A percentile compares a stretch with the other conserved stretches of the same genome.
Evolutionary conservation across 2,329 filamentous ascomycete genomes (phyloP).

Genomic region (Claviceps sp.): DNA sequence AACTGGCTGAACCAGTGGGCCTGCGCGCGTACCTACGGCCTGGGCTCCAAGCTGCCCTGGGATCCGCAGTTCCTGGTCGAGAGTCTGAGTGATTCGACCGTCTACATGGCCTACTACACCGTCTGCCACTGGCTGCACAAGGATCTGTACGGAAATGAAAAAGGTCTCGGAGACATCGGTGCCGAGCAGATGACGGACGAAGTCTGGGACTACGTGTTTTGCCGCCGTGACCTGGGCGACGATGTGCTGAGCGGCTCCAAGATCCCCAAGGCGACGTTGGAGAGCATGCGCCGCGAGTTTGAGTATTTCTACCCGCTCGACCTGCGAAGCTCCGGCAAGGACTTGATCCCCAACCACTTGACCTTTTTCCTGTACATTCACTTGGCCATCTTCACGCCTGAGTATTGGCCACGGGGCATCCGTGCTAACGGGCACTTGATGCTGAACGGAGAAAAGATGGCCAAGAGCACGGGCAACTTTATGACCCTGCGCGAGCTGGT

Average conservation of each 20-base stretch:
- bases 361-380: conserved; percentile 96
- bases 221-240: conserved; percentile 55
- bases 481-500: conserved; percentile 77
- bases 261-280: conserved; percentile 60
- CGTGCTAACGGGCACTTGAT: conserved; percentile 87
- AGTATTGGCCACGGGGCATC: conserved; percentile 80
- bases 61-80: conserved; percentile 85
- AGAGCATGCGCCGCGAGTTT: conserved; percentile 78
- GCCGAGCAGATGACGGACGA: conserved; percentile 87
- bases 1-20: conserved; percentile 96
- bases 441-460: conserved; percentile 97
- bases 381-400: conserved; percentile 70
- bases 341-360: conserved; percentile 84
- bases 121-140: conserved; percentile 57
- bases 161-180: conserved; percentile 54
- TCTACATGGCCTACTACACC: conserved; percentile 80
- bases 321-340: conserved; percentile 78
- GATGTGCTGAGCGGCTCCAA: conserved; percentile 51
- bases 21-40: conserved; percentile 78
- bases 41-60: conserved; percentile 92
- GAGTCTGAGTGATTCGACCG: conserved; percentile 77
- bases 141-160: conserved; percentile 70
- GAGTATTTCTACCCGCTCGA: conserved; percentile 97
- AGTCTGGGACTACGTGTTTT: conserved; percentile 94
- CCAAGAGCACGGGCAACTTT: conserved; percentile 95